Base-by-base conservation (phyloP, 768 basidiomycete species). In the Paxillus ammoniavirescens region DNA sequence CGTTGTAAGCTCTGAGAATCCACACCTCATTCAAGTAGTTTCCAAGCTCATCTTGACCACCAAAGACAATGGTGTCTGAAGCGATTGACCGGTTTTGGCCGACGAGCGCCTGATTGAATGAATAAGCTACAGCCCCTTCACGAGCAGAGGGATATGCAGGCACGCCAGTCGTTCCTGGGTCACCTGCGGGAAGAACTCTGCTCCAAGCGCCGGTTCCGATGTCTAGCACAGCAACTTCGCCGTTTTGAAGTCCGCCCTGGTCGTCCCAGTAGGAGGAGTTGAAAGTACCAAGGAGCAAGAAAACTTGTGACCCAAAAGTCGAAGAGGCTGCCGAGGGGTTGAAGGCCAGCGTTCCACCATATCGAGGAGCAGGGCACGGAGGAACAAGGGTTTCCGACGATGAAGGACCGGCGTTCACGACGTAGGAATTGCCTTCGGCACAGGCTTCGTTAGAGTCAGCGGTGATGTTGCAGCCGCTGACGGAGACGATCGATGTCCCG, bases 21-120 rank as follows among this genome's bases (percentile, higher is more conserved):
- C 91, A 93, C 10, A 93, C 63, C 52, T 93, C 91, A 38, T 82
- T 79, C 4, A 91, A 74, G 63, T 88, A 84, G 23, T 74, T 80
- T 13, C 90, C 90, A 51, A 72, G 65, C 42, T 75, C 73, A 64
- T 90, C 88, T 59, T 79, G 79, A 38, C 91, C 91, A 33, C 91
- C 91, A 58, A 90, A 93, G 9, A 92, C 81, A 42, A 93, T 77
- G 15, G 82, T 86, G 63, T 93, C 91, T 23, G 87, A 75, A 17
- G 78, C 80, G 17, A 61, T 61, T 21, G 61, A 65, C 21, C 80
- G 75, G 37, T 76, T 69, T 7, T 60, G 58, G 8, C 89, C 89
- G 8, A 89, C 84, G 8, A 91, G 75, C 2, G 80, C 75, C 49
- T 68, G 56, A 18, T 64, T 57, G 62, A 73, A 83, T 5, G 88